phyloP scores from a whole-genome alignment of 805 yeast genomes.

The Tetrapisispora pingtungensis region DNA sequence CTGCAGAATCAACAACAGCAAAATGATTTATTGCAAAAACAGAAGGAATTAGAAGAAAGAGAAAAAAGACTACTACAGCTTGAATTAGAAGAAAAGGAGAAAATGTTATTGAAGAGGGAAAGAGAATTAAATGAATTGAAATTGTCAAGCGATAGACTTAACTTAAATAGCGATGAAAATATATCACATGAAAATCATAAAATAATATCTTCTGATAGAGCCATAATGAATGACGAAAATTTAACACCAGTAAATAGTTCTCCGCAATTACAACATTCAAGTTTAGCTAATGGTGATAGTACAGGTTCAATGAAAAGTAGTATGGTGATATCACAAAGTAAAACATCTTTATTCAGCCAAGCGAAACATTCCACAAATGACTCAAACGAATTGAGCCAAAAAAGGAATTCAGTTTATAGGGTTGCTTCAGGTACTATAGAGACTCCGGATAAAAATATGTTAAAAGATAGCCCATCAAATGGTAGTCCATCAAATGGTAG shows the following conservation, averaged over 20 bases:
- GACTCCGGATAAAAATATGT: background rate
- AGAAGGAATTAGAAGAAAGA: slow-evolving; percentile 1
- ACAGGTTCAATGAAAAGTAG: slow-evolving; percentile 1
- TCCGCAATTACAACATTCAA: too few relatives aligned
- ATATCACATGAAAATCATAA: background rate
- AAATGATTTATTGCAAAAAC: background rate
- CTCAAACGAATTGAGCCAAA: background rate
- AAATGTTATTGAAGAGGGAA: slow-evolving; percentile 3
- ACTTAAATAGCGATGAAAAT: background rate
- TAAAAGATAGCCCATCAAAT: background rate
- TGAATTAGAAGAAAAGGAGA: slow-evolving; percentile 3
- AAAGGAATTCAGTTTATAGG: background rate
- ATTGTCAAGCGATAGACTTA: background rate
- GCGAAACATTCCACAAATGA: background rate
- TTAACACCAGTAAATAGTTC: background rate
- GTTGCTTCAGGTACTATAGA: background rate
- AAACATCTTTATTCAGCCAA: background rate
- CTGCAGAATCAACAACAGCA: background rate
- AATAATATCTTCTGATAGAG: background rate
- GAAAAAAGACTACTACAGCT: slow-evolving; percentile 3
- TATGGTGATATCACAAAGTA: background rate
- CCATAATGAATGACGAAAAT: background rate
- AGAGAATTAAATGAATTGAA: background rate
- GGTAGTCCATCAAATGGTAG: too few relatives aligned
- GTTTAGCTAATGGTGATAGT: background rate